Evolutionary conservation across 2,329 filamentous ascomycete genomes (phyloP), one percentile per base, ranked within the genome.

Genomic region (Colletotrichum magnum): DNA sequence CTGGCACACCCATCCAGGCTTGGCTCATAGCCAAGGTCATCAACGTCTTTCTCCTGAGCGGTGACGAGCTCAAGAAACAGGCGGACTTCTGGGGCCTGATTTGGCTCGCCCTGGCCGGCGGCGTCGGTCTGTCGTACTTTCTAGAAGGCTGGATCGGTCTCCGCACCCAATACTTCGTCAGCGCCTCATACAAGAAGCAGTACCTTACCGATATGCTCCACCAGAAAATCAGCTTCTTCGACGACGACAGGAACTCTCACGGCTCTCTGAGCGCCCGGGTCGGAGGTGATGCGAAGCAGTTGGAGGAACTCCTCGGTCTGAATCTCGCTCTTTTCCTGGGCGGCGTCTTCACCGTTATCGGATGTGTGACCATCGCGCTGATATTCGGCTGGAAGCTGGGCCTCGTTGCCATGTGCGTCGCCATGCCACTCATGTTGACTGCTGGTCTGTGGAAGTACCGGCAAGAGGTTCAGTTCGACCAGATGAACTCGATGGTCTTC

Each of bases 401-500:
- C 4, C 56, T 82, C 15, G 75, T 82, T 4, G 79, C 82, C 1
- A 79, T 79, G 56, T 81, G 75, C 57, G 75, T 77, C 1, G 77
- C 76, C 2, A 69, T 83, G 41, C 81, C 81, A 0, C 61, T 79
- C 3, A 76, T 81, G 64, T 53, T 82, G 2, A 69, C 65, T 1
- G 73, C 82, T 1, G 81, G 82, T 0, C 77, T 79, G 52, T 80
- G 76, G 74, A 77, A 75, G 65, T 77, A 87, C 41, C 78, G 82
- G 15, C 80, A 86, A 1, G 87, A 88, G 73, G 75, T 84, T 12
- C 82, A 87, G 58, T 89, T 91, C 45, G 87, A 90, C 52, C 78
- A 83, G 51, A 84, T 89, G 79, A 90, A 89, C 52, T 82, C 86
- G 1, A 81, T 81, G 2, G 86, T 90, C 0, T 91, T 90, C 73